Base-by-base conservation (phyloP, 345 rosid genomes). In the Rhizophora mangle region DNA sequence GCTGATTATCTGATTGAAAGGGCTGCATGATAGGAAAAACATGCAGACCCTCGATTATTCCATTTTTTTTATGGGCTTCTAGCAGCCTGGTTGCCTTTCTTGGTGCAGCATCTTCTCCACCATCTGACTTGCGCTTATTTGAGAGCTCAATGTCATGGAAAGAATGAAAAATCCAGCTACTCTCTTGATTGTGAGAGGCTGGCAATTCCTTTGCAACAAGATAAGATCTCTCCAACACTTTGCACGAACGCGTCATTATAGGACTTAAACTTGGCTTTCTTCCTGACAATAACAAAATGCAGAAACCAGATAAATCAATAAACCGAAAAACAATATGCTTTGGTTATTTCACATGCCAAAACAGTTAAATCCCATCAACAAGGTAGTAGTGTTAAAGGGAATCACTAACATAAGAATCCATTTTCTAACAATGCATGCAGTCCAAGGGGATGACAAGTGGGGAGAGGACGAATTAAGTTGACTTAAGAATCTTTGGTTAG, bases 171-270 rank as follows among this genome's bases (percentile, higher is more conserved):
- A 71, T 77, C 93, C 85, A 81, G 63, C 77, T 68, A 71, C 81
- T 80, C 61, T 83, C 86, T 72, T 79, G 83, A 67, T 82, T 76
- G 46, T 80, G 71, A 21, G 85, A 78, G 69, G 74, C 74, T 27
- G 87, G 85, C 19, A 88, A 78, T 27, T 83, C 85, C 54, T 76
- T 84, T 10, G 85, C 37, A 60, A 80, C 75, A 4, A 79, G 72
- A 73, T 70, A 84, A 63, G 78, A 69, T 57, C 82, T 82, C 71
- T 86, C 90, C 84, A 88, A 80, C 92, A 85, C 84, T n/a, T 47
- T 75, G 13, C 67, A n/a, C 32, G 62, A 64, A 53, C 27, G 60
- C 15, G 19, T 20, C 27, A 16, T 37, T 3, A 6, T 8, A 46
- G 6, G 16, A 22, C 34, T 19, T 34, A 34, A 27, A 8, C 36